Evolutionary conservation across 2,329 filamentous ascomycete genomes (phyloP).

Genomic region (Dactylella cylindrospora): DNA sequence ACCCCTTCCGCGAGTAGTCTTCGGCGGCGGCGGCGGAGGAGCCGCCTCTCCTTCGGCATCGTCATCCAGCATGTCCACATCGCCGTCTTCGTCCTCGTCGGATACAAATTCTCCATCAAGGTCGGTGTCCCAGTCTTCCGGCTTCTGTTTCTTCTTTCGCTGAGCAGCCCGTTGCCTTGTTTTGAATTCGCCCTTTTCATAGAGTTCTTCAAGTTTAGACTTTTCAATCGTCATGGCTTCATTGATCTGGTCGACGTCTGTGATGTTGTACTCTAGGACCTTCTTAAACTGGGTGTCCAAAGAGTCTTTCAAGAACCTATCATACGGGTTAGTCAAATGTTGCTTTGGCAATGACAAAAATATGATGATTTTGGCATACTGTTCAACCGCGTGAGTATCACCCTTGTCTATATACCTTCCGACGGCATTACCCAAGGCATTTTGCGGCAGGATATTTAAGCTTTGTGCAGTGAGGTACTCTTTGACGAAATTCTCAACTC

Average conservation of each 20-base stretch:
- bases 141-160: slow-evolving; percentile 65
- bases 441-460: slow-evolving; percentile 88
- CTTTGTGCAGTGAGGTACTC: slow-evolving; percentile 86
- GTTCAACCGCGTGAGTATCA: slow-evolving; percentile 67
- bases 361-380: slow-evolving; percentile 53
- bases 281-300: slow-evolving; percentile 70
- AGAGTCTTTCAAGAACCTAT: slow-evolving; percentile 73
- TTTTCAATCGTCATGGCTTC: slow-evolving; percentile 73
- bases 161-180: slow-evolving; percentile 50
- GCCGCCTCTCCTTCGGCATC: slow-evolving; percentile 50
- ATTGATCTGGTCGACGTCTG: slow-evolving; percentile 69
- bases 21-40: slow-evolving; percentile 52
- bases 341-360: slow-evolving; percentile 55
- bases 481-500: slow-evolving; percentile 83
- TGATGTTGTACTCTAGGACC: slow-evolving; percentile 66
- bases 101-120: slow-evolving; percentile 84
- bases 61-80: slow-evolving; percentile 56
- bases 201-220: slow-evolving; percentile 69
- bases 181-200: slow-evolving; percentile 66
- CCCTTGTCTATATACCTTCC: slow-evolving; percentile 92
- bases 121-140: slow-evolving; percentile 84
- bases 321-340: slow-evolving; percentile 52
- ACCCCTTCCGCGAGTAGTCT: slow-evolving; percentile 30
- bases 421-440: slow-evolving; percentile 88
- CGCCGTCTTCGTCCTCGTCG: slow-evolving; percentile 54